These are phyloP conservation scores for Agaricus blazei DNA, from an alignment of 768 basidiomycete genomes.

Conservation along the genomic window DNA sequence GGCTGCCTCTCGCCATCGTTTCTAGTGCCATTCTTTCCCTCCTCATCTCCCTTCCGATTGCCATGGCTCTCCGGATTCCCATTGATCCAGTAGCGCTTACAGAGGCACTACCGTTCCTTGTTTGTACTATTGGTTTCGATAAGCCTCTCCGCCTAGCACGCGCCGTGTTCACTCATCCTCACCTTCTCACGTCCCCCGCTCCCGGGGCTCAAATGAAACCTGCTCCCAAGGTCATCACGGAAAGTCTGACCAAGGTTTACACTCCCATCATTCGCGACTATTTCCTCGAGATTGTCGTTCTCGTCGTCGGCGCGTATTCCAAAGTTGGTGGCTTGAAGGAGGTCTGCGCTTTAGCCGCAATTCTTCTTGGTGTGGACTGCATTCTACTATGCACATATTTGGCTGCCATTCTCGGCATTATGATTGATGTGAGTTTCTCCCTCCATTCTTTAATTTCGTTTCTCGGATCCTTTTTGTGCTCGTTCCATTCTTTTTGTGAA, in stretches of 20 bases:
- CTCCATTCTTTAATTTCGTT: conserved; percentile 1
- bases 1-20: conserved; percentile 63
- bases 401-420: conserved; percentile 83
- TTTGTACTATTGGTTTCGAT: conserved; percentile 97
- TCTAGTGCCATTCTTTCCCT: conserved; percentile 80
- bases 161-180: conserved; percentile 83
- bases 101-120: conserved; percentile 95
- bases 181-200: conserved; percentile 38
- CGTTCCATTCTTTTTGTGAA: not conserved
- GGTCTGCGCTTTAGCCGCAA: conserved; percentile 90
- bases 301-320: conserved; percentile 81
- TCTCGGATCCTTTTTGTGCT: not conserved
- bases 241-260: conserved; percentile 76
- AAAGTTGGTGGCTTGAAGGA: conserved; percentile 87
- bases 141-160: conserved; percentile 91
- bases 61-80: conserved; percentile 68
- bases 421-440: conserved; percentile 74
- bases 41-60: conserved; percentile 77
- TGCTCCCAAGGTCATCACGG: conserved; percentile 78
- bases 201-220: conserved; percentile 48
- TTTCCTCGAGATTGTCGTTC: conserved; percentile 84
- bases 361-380: conserved; percentile 86
- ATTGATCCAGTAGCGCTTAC: conserved; percentile 92
- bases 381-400: conserved; percentile 87
- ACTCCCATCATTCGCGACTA: conserved; percentile 89